A percentile compares a stretch with the other conserved stretches of the same genome.
Conservation (phyloP, 768 basidiomycete species). For the Suillus variegatus region DNA sequence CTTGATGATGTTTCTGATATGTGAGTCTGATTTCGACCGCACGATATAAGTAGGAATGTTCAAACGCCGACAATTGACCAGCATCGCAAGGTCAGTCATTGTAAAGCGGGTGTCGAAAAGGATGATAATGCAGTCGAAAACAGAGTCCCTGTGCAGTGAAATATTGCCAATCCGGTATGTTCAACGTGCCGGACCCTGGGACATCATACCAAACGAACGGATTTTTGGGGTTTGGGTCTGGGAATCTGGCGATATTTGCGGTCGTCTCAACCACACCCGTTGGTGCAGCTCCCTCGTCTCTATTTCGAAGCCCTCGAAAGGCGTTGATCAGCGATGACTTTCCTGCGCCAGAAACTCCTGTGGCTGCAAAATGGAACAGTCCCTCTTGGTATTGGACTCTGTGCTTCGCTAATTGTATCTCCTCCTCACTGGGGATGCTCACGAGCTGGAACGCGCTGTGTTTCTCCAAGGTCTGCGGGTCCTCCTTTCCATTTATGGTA, state of each 20-base stretch:
- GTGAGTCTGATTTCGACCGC: conserved; percentile 20
- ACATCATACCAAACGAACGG: conserved; percentile 32
- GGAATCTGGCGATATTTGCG: conserved; percentile 19
- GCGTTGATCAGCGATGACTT: conserved; percentile 34
- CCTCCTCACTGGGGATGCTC: conserved; percentile 18
- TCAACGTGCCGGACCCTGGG: conserved; percentile 30
- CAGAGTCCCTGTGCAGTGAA: conserved; percentile 30
- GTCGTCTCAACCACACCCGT: conserved; percentile 30
- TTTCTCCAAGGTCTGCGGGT: conserved; percentile 1
- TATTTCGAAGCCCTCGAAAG: conserved; percentile 28
- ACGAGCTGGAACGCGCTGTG: conserved; percentile 14
- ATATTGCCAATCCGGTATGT: conserved; percentile 28
- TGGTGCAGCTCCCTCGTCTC: conserved; percentile 21
- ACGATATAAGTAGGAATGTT: conserved; percentile 19
- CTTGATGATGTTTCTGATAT: conserved; percentile 18
- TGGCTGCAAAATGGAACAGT: conserved; percentile 29
- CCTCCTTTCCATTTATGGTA: neutral
- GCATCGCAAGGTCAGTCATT: conserved; percentile 18
- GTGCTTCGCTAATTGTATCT: conserved; percentile 11
- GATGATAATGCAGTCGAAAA: conserved; percentile 20
- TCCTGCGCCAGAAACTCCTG: conserved; percentile 29
- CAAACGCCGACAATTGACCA: conserved; percentile 16
- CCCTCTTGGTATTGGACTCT: conserved; percentile 18
- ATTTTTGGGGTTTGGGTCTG: conserved; percentile 21
- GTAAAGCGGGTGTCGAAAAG: conserved; percentile 22